These are phyloP conservation scores for Cucurbita ficifolia DNA, from an alignment of 306 rosid genomes.

Conservation along the genomic window DNA sequence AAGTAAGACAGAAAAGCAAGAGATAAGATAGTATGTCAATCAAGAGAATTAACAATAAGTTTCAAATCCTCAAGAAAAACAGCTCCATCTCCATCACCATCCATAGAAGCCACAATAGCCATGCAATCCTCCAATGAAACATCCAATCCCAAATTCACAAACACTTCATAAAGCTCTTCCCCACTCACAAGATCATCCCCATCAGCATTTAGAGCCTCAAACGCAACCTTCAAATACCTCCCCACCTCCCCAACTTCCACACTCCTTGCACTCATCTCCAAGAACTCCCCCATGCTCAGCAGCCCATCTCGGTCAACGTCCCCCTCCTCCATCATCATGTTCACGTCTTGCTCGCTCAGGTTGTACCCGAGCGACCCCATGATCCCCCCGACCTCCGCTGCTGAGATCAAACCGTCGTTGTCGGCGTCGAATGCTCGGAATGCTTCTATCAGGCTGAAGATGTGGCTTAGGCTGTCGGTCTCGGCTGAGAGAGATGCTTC, in stretches of 20 bases:
- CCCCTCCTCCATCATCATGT: conserved; percentile 48
- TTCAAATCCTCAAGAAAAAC: conserved; percentile 42
- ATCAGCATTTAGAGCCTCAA: conserved; percentile 31
- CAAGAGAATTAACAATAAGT: conserved; percentile 36
- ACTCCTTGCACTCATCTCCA: conserved; percentile 40
- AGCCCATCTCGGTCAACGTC: conserved; percentile 52
- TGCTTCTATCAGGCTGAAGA: conserved; percentile 34
- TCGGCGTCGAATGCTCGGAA: conserved; percentile 53
- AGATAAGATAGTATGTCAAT: not conserved
- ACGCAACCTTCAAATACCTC: conserved; percentile 20
- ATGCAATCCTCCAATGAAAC: conserved; percentile 36
- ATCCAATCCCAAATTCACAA: conserved; percentile 23
- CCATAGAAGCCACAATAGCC: conserved; percentile 40
- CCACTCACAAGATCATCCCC: conserved; percentile 34
- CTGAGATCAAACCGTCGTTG: conserved; percentile 43
- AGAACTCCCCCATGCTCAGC: conserved; percentile 31
- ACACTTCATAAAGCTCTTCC: conserved; percentile 34
- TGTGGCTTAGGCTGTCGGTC: conserved; percentile 41
- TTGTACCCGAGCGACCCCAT: conserved; percentile 59
- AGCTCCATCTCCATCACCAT: conserved; percentile 62
- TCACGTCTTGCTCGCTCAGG: conserved; percentile 31
- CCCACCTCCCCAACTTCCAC: conserved; percentile 32
- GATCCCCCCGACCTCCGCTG: conserved; percentile 47
- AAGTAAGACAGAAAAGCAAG: not conserved
- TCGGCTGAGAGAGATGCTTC: conserved; percentile 24